phyloP scores from a whole-genome alignment of 139 green algal genomes.

The Mychonastes homosphaera region DNA sequence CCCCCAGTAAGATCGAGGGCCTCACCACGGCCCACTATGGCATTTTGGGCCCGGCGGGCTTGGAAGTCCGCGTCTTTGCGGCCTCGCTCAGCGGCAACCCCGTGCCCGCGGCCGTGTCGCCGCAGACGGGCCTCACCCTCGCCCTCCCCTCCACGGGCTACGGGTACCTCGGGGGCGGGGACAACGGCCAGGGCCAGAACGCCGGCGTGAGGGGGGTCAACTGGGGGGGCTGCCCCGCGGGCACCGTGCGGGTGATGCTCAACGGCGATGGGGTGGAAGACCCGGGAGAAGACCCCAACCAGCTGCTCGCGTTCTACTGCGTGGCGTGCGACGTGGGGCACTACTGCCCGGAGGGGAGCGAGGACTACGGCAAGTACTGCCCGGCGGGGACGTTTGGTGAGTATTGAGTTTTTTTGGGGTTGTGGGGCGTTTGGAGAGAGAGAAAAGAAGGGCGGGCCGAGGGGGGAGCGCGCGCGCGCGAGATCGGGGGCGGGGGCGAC shows the following conservation, averaged over 20 bases:
- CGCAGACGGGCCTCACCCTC: no score
- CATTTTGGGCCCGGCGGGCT: slow-evolving; percentile 6
- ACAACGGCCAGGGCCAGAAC: slow-evolving; percentile 18
- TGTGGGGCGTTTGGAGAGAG: no score
- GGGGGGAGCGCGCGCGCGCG: no score
- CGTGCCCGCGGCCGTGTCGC: no score
- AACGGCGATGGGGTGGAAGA: slow-evolving; percentile 9
- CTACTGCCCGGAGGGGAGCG: background rate
- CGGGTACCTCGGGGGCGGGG: slow-evolving; percentile 17
- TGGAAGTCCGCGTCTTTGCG: slow-evolving; percentile 13
- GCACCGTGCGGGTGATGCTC: slow-evolving; percentile 19
- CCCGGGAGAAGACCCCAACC: slow-evolving; percentile 14
- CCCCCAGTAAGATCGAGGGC: slow-evolving; percentile 7
- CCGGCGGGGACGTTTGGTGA: slow-evolving; percentile 18
- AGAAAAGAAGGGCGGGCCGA: no score
- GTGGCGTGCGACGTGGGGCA: slow-evolving; percentile 10
- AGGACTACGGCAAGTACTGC: slow-evolving; percentile 3
- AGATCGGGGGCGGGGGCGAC: no score
- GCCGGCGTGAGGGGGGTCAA: slow-evolving; percentile 8
- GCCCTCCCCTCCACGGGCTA: slow-evolving; percentile 15
- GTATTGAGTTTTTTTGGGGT: no score
- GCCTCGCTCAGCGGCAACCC: no score
- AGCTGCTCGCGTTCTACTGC: slow-evolving; percentile 12
- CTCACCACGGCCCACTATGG: background rate
- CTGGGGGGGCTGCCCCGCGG: slow-evolving; percentile 12